Percentiles rank a stretch among this genome's conserved stretches.
Conservation (phyloP, 305 asterid genomes). For the Salvia sclarea region DNA sequence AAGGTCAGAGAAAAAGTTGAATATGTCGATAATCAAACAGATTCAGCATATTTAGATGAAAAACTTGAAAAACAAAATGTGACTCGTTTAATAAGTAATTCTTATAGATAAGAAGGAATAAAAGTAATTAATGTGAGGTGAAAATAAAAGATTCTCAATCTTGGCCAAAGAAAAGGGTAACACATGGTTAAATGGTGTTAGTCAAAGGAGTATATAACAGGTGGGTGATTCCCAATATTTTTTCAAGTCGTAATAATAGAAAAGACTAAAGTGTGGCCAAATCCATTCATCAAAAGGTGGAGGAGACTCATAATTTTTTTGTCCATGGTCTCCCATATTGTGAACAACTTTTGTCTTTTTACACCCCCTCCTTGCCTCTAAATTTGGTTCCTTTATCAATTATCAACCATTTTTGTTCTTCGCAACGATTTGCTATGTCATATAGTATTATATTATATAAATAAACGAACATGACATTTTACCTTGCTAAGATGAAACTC, state of each 20-base stretch:
- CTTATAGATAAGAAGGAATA: background rate
- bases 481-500: no score
- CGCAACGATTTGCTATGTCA: conserved; percentile 37
- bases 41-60: background rate
- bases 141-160: conserved; percentile 39
- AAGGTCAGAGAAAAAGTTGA: background rate
- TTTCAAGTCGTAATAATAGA: background rate
- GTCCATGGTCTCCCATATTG: conserved; percentile 52
- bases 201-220: conserved; percentile 47
- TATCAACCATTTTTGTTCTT: conserved; percentile 22
- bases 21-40: background rate
- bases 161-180: conserved; percentile 7
- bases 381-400: background rate
- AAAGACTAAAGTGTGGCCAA: conserved; percentile 1
- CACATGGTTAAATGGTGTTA: conserved; percentile 52
- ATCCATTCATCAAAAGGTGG: conserved; percentile 38
- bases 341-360: conserved; percentile 47
- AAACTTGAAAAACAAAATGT: background rate
- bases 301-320: conserved; percentile 33
- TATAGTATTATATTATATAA: no score
- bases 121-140: background rate
- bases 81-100: background rate
- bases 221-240: conserved; percentile 44
- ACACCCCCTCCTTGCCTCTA: conserved; percentile 13
- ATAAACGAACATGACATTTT: no score